A percentile compares a stretch with the other conserved stretches of the same genome.
phyloP scores from a whole-genome alignment of 345 rosid genomes.

The Ceriops decandra region DNA sequence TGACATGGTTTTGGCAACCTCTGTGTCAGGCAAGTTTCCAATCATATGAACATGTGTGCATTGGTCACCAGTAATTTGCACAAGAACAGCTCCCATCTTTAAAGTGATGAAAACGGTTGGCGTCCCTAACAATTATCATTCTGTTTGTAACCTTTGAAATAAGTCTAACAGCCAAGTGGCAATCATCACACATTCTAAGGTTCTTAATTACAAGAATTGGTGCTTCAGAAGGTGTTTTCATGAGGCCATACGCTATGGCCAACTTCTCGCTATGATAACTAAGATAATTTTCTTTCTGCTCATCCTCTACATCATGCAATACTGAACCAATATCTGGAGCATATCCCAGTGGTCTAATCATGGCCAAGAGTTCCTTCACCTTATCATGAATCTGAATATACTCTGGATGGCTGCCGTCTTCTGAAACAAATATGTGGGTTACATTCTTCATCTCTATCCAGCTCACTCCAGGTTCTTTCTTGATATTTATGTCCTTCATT shows the following conservation, averaged over 20 bases:
- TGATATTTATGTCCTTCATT: conserved; percentile 57
- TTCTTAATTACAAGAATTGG: conserved; percentile 63
- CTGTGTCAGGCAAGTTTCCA: not conserved
- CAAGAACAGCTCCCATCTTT: conserved; percentile 65
- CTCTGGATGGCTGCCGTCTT: conserved; percentile 62
- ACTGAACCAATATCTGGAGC: conserved; percentile 53
- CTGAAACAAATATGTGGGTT: conserved; percentile 64
- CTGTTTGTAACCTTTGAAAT: conserved; percentile 57
- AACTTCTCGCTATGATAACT: conserved; percentile 80
- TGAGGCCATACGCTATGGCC: conserved; percentile 73
- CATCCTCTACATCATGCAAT: conserved; percentile 76
- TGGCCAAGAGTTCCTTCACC: conserved; percentile 51
- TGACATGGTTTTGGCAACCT: not conserved
- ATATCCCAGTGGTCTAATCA: conserved; percentile 70
- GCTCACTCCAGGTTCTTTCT: conserved; percentile 90
- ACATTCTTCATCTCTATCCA: conserved; percentile 59
- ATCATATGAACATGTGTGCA: not conserved
- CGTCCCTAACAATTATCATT: conserved; percentile 65
- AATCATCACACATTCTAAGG: conserved; percentile 82
- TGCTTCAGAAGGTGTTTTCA: conserved; percentile 58
- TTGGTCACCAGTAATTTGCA: conserved; percentile 57
- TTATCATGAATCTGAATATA: conserved; percentile 45
- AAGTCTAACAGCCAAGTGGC: conserved; percentile 75
- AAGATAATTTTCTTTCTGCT: conserved; percentile 69
- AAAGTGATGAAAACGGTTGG: conserved; percentile 78